Evolutionary conservation across 305 asterid genomes (phyloP), one percentile per base, ranked within the genome.

Genomic region (Caryopteris hybrid): DNA sequence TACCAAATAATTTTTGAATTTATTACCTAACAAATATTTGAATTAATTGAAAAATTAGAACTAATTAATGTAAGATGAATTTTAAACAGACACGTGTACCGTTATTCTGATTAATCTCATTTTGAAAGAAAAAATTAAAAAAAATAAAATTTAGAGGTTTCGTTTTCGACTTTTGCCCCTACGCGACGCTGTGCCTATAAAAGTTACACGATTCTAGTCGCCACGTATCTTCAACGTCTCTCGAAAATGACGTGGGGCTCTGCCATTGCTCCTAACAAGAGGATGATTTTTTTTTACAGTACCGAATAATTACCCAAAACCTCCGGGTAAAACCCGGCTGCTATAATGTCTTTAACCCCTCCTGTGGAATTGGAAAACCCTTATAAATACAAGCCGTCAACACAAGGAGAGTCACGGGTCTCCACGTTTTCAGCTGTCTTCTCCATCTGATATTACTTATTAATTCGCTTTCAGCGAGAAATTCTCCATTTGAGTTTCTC

Each of bases 301-400:
- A 12, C 34, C 6, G 13, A 21, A 2, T 59, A 39, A 20, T 39
- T 38, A 6, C 6, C 21, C 6, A 6, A 5, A 38, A 31, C 31
- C 43, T 55, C 42, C 43, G 20, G 5, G 20, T 14, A 17, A 34
- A 57, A 31, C n/a, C n/a, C n/a, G n/a, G n/a, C n/a, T n/a, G n/a
- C 23, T 25, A 25, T 27, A 8, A 17, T 17, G 39, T 56, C 18
- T 31, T 18, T 18, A 56, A 8, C 23, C 62, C 61, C 36, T 42
- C 59, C 72, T 66, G 71, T 71, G n/a, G n/a, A n/a, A n/a, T n/a
- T n/a, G n/a, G 76, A 70, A 61, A 68, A 71, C 64, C 84, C 78
- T 76, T 72, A 72, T 76, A 68, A 69, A 78, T 73, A 70, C 67
- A 66, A 61, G n/a, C n/a, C n/a, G n/a, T n/a, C n/a, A n/a, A n/a